phyloP scores from a whole-genome alignment of 78 protist genomes.

The Neovahlkampfia damariscottae region DNA sequence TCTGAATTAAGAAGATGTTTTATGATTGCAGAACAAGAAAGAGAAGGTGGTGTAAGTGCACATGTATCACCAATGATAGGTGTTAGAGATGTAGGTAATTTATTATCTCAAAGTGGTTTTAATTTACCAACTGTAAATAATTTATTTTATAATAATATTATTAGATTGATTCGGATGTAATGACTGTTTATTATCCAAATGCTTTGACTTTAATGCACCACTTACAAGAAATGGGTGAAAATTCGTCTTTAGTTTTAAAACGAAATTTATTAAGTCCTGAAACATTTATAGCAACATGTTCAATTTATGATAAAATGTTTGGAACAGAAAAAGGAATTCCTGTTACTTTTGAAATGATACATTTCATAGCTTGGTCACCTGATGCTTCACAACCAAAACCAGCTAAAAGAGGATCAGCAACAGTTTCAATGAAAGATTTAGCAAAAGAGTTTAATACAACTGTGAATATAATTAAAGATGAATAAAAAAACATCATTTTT shows the following conservation, averaged over 20 bases:
- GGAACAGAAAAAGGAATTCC: not conserved
- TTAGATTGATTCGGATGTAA: constrained; percentile 10
- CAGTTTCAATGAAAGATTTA: not conserved
- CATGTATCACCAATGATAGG: constrained; percentile 17
- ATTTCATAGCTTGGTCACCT: constrained; percentile 19
- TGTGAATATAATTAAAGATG: too few species aligned
- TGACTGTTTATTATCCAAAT: not conserved
- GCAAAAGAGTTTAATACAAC: not conserved
- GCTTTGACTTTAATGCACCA: constrained; percentile 24
- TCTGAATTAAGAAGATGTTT: constrained; percentile 8
- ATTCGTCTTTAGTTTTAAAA: not conserved
- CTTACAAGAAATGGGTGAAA: constrained; percentile 19
- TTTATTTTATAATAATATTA: too few species aligned
- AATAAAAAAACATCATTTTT: too few species aligned
- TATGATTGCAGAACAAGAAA: constrained; percentile 9
- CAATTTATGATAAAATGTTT: constrained; percentile 15
- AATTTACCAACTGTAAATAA: constrained; percentile 16
- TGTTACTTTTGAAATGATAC: constrained; percentile 16
- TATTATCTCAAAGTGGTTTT: constrained; percentile 10
- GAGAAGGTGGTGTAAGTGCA: constrained; percentile 25
- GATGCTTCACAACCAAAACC: constrained; percentile 18
- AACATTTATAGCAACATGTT: constrained; percentile 1
- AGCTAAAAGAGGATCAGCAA: constrained; percentile 2
- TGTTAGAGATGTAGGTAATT: not conserved
- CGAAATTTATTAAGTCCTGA: not conserved